These are phyloP conservation scores for Spathaspora arborariae DNA, from an alignment of 805 yeast species.

Conservation along the genomic window DNA sequence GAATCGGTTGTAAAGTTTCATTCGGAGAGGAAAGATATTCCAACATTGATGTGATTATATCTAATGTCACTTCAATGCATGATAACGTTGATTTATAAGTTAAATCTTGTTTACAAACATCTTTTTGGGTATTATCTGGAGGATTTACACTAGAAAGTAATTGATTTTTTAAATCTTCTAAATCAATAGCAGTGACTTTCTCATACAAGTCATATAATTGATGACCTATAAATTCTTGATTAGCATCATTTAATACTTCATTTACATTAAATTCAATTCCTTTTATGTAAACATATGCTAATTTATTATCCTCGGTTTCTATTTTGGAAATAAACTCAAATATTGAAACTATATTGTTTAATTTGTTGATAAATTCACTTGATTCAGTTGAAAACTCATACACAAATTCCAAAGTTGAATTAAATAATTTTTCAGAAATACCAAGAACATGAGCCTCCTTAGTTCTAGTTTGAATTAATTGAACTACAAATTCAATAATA, in stretches of 20 bases:
- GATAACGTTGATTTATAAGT: slow-evolving; percentile 49
- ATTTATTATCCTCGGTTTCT: slow-evolving; percentile 13
- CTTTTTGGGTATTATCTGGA: slow-evolving; percentile 34
- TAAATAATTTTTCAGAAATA: slow-evolving; percentile 43
- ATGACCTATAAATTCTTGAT: slow-evolving; percentile 15
- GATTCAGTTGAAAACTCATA: slow-evolving; percentile 63
- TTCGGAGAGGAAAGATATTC: slow-evolving; percentile 44
- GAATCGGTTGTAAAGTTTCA: slow-evolving; percentile 14
- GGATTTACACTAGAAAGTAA: slow-evolving; percentile 15
- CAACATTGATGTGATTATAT: slow-evolving; percentile 69
- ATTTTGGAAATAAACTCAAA: slow-evolving; percentile 12
- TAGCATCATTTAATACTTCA: slow-evolving; percentile 26
- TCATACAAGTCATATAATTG: slow-evolving; percentile 20
- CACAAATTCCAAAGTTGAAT: slow-evolving; percentile 52
- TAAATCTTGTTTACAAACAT: slow-evolving; percentile 19
- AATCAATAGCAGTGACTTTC: slow-evolving; percentile 24
- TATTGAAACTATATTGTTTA: slow-evolving; percentile 6
- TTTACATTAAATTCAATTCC: slow-evolving; percentile 40
- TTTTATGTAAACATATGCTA: slow-evolving; percentile 35
- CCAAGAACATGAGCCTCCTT: neutral
- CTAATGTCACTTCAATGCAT: slow-evolving; percentile 67
- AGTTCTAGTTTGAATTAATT: slow-evolving; percentile 22
- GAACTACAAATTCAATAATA: slow-evolving; percentile 33
- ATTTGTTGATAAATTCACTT: slow-evolving; percentile 42
- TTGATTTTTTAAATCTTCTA: slow-evolving; percentile 24